These are phyloP conservation scores for Capronia americana DNA, from an alignment of 2,329 filamentous ascomycete species.

Conservation along the genomic window DNA sequence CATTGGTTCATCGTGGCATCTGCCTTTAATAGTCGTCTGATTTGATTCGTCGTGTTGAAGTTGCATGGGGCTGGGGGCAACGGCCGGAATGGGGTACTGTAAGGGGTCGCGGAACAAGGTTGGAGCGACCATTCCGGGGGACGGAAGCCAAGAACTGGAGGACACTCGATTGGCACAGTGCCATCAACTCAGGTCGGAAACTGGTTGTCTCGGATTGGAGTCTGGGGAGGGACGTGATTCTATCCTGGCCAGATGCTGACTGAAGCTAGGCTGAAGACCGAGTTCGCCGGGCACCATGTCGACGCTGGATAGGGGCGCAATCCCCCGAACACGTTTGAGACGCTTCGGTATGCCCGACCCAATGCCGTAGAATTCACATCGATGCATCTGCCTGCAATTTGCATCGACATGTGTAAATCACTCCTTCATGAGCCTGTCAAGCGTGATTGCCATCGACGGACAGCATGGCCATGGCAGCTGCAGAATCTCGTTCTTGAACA, in stretches of 20 bases:
- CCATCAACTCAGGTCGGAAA: too few relatives aligned
- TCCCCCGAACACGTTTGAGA: too few relatives aligned
- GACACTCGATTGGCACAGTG: background rate
- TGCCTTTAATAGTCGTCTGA: background rate
- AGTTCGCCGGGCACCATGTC: too few relatives aligned
- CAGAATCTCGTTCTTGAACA: slow-evolving; percentile 26
- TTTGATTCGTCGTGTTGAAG: slow-evolving; percentile 3
- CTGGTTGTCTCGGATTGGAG: too few relatives aligned
- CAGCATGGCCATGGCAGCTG: slow-evolving; percentile 26
- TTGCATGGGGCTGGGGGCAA: slow-evolving; percentile 3
- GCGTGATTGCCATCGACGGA: slow-evolving; percentile 12
- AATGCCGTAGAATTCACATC: too few relatives aligned
- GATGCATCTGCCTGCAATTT: too few relatives aligned
- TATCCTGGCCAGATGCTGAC: too few relatives aligned
- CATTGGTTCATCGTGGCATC: background rate
- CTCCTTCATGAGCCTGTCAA: slow-evolving; percentile 25
- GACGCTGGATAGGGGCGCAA: too few relatives aligned
- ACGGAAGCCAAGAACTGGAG: background rate
- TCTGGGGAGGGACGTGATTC: too few relatives aligned
- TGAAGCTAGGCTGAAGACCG: too few relatives aligned
- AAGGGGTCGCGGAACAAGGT: background rate
- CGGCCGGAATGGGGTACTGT: background rate
- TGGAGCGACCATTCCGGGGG: background rate
- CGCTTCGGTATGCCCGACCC: too few relatives aligned
- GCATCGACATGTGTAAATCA: background rate